Evolutionary conservation across 805 yeast species (phyloP).

Genomic region (Kazachstania psychrophila): DNA sequence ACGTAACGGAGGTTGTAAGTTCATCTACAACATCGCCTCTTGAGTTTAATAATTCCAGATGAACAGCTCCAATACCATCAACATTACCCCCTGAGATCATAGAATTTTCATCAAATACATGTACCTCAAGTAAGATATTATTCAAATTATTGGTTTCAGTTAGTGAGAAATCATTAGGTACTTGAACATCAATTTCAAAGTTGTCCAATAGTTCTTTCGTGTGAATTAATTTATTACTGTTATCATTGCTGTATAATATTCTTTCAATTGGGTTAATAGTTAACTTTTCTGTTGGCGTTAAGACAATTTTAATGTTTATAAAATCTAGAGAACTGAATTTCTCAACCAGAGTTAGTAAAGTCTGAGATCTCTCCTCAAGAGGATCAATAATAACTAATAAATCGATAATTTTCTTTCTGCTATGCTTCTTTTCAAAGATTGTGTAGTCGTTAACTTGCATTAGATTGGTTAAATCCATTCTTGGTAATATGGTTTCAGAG

Average conservation of each 20-base stretch:
- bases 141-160: constrained; percentile 39
- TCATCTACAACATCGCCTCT: constrained; percentile 32
- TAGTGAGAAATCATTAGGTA: constrained; percentile 12
- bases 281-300: constrained; percentile 46
- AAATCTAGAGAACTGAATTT: constrained; percentile 38
- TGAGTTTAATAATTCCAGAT: constrained; percentile 36
- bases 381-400: constrained; percentile 65
- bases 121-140: constrained; percentile 61
- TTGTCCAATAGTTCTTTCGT: constrained; percentile 23
- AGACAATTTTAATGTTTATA: constrained; percentile 42
- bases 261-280: constrained; percentile 26
- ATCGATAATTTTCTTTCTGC: constrained; percentile 38
- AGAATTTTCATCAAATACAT: constrained; percentile 38
- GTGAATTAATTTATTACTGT: too few species aligned
- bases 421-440: constrained; percentile 19
- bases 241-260: neutral
- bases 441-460: constrained; percentile 12
- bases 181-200: constrained; percentile 18
- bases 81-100: constrained; percentile 18
- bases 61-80: constrained; percentile 39
- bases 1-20: constrained; percentile 65
- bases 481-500: constrained; percentile 35
- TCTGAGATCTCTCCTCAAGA: constrained; percentile 57
- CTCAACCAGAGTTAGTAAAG: constrained; percentile 40
- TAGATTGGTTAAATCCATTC: constrained; percentile 37